These are phyloP conservation scores for Waitea zeae DNA, from an alignment of 1,284 basidiomycete genomes.

Conservation along the genomic window DNA sequence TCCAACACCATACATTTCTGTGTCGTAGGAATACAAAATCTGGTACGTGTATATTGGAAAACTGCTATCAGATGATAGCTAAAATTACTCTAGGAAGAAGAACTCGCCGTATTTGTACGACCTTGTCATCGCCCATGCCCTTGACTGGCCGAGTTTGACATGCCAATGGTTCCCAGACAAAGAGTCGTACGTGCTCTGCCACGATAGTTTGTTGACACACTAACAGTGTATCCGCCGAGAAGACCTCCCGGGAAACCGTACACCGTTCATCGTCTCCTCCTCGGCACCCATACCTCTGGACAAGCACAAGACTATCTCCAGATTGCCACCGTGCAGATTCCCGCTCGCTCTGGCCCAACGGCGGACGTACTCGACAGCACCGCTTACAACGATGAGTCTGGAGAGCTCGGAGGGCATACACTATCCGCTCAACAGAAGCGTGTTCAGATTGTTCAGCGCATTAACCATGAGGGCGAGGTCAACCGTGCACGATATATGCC, in stretches of 20 bases:
- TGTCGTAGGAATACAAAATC: constrained; percentile 77
- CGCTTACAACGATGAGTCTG: constrained; percentile 87
- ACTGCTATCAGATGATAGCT: too few relatives aligned
- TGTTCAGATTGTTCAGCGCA: constrained; percentile 83
- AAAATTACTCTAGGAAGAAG: constrained; percentile 72
- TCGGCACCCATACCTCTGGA: constrained; percentile 95
- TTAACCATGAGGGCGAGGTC: constrained; percentile 94
- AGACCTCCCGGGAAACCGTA: constrained; percentile 83
- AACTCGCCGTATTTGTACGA: constrained; percentile 97
- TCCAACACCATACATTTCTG: too few relatives aligned
- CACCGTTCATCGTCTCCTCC: constrained; percentile 82
- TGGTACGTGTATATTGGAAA: constrained; percentile 28
- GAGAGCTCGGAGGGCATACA: constrained; percentile 78
- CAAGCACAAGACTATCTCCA: constrained; percentile 93
- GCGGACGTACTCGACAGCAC: constrained; percentile 61
- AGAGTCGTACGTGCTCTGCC: constrained; percentile 50
- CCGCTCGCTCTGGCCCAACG: constrained; percentile 51
- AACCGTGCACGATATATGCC: constrained; percentile 98
- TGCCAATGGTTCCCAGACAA: constrained; percentile 99
- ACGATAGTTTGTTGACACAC: too few relatives aligned
- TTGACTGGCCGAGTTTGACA: constrained; percentile 96
- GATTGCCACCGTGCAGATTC: constrained; percentile 89
- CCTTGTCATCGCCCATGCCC: constrained; percentile 90
- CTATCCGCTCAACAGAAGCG: constrained; percentile 66
- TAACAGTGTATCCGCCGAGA: constrained; percentile 3